These are phyloP conservation scores for Hibiscus tridactylites DNA, from an alignment of 345 rosid genomes.

Conservation along the genomic window DNA sequence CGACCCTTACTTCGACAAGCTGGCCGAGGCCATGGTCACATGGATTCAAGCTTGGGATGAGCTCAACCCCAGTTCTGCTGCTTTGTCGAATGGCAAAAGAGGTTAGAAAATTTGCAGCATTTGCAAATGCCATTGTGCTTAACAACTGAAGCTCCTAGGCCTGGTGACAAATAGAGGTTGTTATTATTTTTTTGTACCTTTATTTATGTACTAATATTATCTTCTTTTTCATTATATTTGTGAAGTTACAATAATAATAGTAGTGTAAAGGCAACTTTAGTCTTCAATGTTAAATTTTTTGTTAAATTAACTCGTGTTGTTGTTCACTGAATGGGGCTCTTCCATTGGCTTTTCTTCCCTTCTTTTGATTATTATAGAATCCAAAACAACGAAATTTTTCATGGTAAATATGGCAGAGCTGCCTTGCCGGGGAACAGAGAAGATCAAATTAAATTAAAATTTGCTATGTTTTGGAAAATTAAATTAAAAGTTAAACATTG, in stretches of 20 bases:
- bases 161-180: slow-evolving; percentile 25
- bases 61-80: slow-evolving; percentile 12
- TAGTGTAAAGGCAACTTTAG: too few relatives aligned
- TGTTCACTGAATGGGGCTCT: slow-evolving; percentile 48
- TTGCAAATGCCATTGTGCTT: slow-evolving; percentile 13
- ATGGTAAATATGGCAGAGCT: background rate
- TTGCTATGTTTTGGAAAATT: too few relatives aligned
- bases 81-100: slow-evolving; percentile 38
- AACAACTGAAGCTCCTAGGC: slow-evolving; percentile 18
- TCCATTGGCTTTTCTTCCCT: slow-evolving; percentile 32
- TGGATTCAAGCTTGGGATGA: slow-evolving; percentile 36
- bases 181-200: background rate
- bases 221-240: background rate
- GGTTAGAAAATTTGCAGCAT: slow-evolving; percentile 9
- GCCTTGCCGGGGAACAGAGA: background rate
- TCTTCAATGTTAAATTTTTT: too few relatives aligned
- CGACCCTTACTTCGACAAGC: slow-evolving; percentile 26
- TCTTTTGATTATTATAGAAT: background rate
- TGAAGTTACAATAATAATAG: too few relatives aligned
- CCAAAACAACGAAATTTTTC: background rate
- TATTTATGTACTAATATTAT: background rate
- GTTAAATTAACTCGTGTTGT: slow-evolving; percentile 2
- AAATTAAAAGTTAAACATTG: too few relatives aligned
- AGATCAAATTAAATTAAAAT: background rate
- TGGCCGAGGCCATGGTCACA: slow-evolving; percentile 30